Evolutionary conservation across 225 moss, liverwort and hornwort genomes (phyloP), one percentile per base, ranked within the genome.

Genomic region (Pseudisothecium myosuroides): DNA sequence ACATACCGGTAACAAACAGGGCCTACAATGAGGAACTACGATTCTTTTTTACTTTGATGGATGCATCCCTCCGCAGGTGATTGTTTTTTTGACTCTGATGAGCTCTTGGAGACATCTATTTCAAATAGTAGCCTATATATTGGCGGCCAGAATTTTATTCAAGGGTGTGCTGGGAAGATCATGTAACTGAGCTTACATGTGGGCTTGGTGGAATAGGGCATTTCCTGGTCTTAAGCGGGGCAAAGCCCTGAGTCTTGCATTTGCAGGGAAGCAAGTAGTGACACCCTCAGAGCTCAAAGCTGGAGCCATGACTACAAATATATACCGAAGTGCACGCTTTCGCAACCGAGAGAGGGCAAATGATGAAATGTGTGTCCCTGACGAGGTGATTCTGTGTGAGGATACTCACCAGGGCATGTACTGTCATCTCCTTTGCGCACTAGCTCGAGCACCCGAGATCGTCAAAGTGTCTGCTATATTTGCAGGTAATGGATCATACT

Each of bases 381-480:
- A 92, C 60, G 92, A 92, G 73, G 90, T 90, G 80, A 83, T 92
- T 86, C 52, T 92, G 4, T 86, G 86, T 26, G 43, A 80, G 71
- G 90, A 90, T n/a, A 61, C 39, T 56, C 34, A 56, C 24, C 86
- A 90, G 79, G 86, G 88, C 41, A 91, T 94, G 91, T 98, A 97
- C 86, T 95, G 97, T 75, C 98, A 98, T 84, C 91, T 96, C 52
- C 89, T 98, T 12, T 90, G 96, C 62, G 94, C 93, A 19, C 88
- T 98, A 27, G 86, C 94, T 22, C 93, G 91, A 63, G 84, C 94
- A 74, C 67, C 87, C 50, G 82, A 92, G 83, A 65, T 92, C 37
- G 75, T 83, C 60, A 80, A 83, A 75, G 87, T 92, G 54, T 50
- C 2, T 31, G 86, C 32, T 60, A 4, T 18, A 2, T 84, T 86